Base-by-base conservation (phyloP, 208 protist genomes). In the Crithidia sp. region DNA sequence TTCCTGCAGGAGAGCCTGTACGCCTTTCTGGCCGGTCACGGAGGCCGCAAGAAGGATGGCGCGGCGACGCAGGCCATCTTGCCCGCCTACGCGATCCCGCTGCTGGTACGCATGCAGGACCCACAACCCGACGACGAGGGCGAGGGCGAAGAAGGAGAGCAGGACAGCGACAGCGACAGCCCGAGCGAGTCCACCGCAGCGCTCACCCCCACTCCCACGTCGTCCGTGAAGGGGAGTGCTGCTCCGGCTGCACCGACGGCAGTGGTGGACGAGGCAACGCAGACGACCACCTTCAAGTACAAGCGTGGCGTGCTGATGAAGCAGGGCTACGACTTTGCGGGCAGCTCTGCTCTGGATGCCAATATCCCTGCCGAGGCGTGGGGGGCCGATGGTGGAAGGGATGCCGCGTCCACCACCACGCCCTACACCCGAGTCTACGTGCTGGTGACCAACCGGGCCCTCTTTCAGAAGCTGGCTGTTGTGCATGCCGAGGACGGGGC, bases 241-340 rank as follows among this genome's bases (percentile, higher is more conserved):
- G 36, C 52, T 55, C 16, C 36, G 19, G 41, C 28, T 28, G 28
- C 28, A 28, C 28, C 28, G 52, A 61, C 39, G n/a, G 14, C 5
- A 6, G 58, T n/a, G 6, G 40, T 0, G 4, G 62, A 87, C 41
- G 55, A 69, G 7, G 50, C 53, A 3, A 54, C 67, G 39, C 74
- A 67, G 66, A 85, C 85, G 41, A 74, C 82, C 0, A 90, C 82
- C 16, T 90, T 90, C 71, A 90, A 90, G 68, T 87, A 90, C 73
- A 75, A 77, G 47, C 79, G 81, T 45, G 54, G 68, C 41, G 13
- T 79, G 2, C 82, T 90, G 5, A 65, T 75, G 14, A 64, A 73
- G 36, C 72, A 87, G 44, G 80, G 82, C 54, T 90, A 87, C 69
- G 62, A 67, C 52, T 81, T 76, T 36, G 77, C 74, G 16, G 53